These are phyloP conservation scores for Geotrichum macrosporum DNA, from an alignment of 1,139 yeast genomes.

Conservation along the genomic window DNA sequence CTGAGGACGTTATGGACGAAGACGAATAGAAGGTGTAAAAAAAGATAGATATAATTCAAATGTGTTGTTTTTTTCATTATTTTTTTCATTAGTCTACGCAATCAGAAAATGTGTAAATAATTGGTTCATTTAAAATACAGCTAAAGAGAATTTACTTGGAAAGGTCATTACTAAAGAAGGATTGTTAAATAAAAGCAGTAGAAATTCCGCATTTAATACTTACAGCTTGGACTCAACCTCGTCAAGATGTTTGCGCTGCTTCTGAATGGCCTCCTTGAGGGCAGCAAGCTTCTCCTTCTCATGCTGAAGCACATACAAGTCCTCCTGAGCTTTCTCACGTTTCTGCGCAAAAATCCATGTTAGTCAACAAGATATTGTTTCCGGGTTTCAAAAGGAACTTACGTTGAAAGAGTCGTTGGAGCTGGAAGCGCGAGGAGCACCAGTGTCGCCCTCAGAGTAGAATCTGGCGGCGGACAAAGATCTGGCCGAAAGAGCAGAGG, in stretches of 20 bases:
- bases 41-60: background rate
- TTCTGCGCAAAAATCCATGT: slow-evolving; percentile 36
- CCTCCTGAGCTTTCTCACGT: slow-evolving; percentile 71
- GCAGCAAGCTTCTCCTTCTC: slow-evolving; percentile 60
- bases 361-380: background rate
- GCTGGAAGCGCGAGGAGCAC: slow-evolving; percentile 49
- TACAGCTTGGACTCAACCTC: slow-evolving; percentile 32
- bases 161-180: slow-evolving; percentile 7
- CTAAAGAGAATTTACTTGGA: slow-evolving; percentile 7
- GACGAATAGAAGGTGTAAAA: background rate
- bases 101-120: background rate
- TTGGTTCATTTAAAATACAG: background rate
- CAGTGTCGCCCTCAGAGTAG: slow-evolving; percentile 53
- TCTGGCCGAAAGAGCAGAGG: slow-evolving; percentile 13
- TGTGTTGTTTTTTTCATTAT: background rate
- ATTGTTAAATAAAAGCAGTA: background rate
- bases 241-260: slow-evolving; percentile 45
- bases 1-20: slow-evolving; percentile 16
- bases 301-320: slow-evolving; percentile 55
- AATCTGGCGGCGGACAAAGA: slow-evolving; percentile 38
- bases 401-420: slow-evolving; percentile 51
- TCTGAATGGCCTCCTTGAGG: slow-evolving; percentile 42
- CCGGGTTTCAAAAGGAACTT: slow-evolving; percentile 31
- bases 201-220: slow-evolving; percentile 11
- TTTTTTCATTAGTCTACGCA: background rate